A percentile compares a stretch with the other conserved stretches of the same genome.
Conservation (phyloP, 495 filamentous ascomycete species). For the Aspergillus heteromorphus region DNA sequence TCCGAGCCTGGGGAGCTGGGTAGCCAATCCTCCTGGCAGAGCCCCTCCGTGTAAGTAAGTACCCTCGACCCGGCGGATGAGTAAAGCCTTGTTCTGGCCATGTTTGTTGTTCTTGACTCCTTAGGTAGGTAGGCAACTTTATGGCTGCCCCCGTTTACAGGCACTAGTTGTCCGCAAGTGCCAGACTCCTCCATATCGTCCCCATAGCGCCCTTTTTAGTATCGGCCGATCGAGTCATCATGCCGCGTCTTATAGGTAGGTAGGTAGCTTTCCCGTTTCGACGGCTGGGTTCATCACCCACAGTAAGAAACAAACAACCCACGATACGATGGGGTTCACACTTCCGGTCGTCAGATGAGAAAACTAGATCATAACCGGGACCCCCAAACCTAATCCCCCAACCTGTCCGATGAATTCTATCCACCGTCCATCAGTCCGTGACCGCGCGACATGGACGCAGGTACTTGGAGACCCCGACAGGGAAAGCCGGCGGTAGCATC, state of each 20-base stretch:
- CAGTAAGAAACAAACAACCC: background rate
- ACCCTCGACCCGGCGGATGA: background rate
- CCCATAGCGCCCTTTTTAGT: background rate
- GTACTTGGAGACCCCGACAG: background rate
- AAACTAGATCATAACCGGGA: background rate
- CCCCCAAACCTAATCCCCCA: background rate
- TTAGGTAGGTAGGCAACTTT: background rate
- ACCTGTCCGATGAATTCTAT: background rate
- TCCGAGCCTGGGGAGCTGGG: no score
- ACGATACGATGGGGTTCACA: background rate
- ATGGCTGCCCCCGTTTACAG: background rate
- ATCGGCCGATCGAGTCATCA: background rate
- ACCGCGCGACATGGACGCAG: background rate
- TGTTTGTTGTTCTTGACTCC: background rate
- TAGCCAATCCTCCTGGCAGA: no score
- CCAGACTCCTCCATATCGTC: background rate
- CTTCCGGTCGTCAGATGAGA: conserved; percentile 1
- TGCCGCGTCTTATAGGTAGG: background rate
- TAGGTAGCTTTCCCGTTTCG: background rate
- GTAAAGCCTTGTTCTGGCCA: background rate
- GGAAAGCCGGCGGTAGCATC: background rate
- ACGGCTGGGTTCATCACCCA: background rate
- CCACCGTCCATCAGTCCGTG: no score
- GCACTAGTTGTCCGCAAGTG: background rate
- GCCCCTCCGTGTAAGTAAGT: background rate